Evolutionary conservation across 1,139 yeast genomes (phyloP), one percentile per base, ranked within the genome.

Genomic region (Nadsonia starkeyi-henricii): DNA sequence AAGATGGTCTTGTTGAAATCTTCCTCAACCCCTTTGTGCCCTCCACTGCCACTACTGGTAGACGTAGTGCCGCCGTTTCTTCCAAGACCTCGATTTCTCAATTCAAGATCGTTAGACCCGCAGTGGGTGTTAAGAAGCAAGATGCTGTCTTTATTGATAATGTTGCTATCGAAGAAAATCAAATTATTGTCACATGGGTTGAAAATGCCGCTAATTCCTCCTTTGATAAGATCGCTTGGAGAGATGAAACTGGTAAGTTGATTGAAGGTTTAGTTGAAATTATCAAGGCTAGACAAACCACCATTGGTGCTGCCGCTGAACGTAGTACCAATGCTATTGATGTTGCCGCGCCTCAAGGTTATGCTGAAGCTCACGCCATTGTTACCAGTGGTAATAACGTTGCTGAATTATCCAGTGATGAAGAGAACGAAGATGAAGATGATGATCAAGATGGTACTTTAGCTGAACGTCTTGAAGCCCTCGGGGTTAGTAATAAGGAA

Each of bases 321-420:
- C 48, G 53, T 20, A 51, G 50, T 15, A 59, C 68, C 43, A 68
- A 70, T 50, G 86, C 85, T 3, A 78, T 75, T 52, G 95, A 85
- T 65, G 62, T 77, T 2, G 88, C 95, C 1, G 80, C 95, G 0
- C 73, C 82, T 1, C 73, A 55, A 3, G 51, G 51, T 3, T 91
- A 88, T 62, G 76, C 73, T 49, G 97, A 89, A 62, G 76, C 78
- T 41, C 72, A 76, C 53, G 79, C 94, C 1, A 79, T 53, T 37
- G 62, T 69, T 20, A 58, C 64, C 17, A 55, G 65, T 28, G 73
- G 73, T 13, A 55, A 58, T 41, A 81, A 82, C 57, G 71, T 78
- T 41, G 66, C 67, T 28, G 70, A 69, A 20, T 72, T 71, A 42
- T 78, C 71, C 41, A 55, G 56, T 15, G 63, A 56, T 1, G 63